Evolutionary conservation across 192 early-diverging fungal species (phyloP), one percentile per base, ranked within the genome.

Genomic region (Coemansia asiatica): DNA sequence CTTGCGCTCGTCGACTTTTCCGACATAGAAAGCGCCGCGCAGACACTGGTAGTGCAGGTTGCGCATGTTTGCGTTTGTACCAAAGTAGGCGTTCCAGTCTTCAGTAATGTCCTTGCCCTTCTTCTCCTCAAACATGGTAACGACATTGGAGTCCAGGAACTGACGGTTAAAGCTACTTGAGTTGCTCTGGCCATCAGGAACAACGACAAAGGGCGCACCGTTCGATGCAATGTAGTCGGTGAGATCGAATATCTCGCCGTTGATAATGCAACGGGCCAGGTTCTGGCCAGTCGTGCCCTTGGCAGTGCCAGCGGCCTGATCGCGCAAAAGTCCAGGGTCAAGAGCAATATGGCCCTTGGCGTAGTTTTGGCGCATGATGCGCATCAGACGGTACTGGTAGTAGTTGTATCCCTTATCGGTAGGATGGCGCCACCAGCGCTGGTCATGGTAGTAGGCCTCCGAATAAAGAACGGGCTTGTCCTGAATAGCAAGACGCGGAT

Each of bases 1-100:
- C 31, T 88, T 91, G 44, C 95, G 90, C 33, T 82, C 55, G 70
- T 97, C 95, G 6, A 94, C 86, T 33, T 87, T 86, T 25, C 92
- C 95, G n/a, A 90, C 85, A 75, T 91, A 92, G 81, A 93, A 94
- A 16, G 90, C 72, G 36, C 90, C 87, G 28, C 89, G 84, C 38
- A 97, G 72, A 74, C 95, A 97, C 46, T 88, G 82, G 71, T 84
- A 49, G 67, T 87, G 79, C 68, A 55, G 67, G 51, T 70, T 84
- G 78, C 64, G 75, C 69, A 72, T 82, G 59, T 44, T 69, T 48
- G 50, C 25, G 8, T 61, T 82, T 4, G 61, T 79, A 27, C 85
- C 61, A 18, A 83, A 74, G 66, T 88, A 66, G 22, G 65, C 68
- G 51, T 88, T 85, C 72, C 79, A 91, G 29, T 60, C 50, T 4